Conservation (phyloP, 441 rosid genomes). For the Erodium moschatum region DNA sequence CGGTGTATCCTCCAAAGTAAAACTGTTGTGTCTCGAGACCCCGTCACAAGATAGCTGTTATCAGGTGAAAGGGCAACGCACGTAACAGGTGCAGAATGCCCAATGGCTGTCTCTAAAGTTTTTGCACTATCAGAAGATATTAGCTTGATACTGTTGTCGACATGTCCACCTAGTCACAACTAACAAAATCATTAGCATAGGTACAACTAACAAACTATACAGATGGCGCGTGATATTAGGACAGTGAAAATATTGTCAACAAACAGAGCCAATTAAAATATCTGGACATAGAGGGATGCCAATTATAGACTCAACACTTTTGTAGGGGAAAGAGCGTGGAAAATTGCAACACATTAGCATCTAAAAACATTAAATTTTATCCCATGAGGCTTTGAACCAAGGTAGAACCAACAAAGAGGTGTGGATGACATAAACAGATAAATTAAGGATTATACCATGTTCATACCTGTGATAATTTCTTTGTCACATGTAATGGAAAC, state of each 20-base stretch:
- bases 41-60: conserved; percentile 79
- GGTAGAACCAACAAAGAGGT: conserved; percentile 2
- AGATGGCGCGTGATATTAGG: not conserved
- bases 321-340: not conserved
- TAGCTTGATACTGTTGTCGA: conserved; percentile 81
- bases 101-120: conserved; percentile 76
- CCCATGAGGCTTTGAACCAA: not conserved
- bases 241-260: not conserved
- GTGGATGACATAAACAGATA: not conserved
- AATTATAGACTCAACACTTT: not conserved
- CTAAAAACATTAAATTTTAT: not conserved
- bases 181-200: conserved; percentile 7
- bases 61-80: conserved; percentile 90
- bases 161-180: conserved; percentile 73
- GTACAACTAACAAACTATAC: not conserved
- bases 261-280: not conserved
- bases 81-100: conserved; percentile 96
- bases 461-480: conserved; percentile 81
- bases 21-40: conserved; percentile 79
- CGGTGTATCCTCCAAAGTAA: conserved; percentile 85
- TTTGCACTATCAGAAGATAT: conserved; percentile 84
- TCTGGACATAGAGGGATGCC: not conserved
- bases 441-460: conserved; percentile 8
- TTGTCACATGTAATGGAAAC: conserved; percentile 71
- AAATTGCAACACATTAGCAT: not conserved